A percentile compares a stretch with the other conserved stretches of the same genome.
These are phyloP conservation scores for Leccinum imitatum DNA, from an alignment of 768 basidiomycete species.

Conservation along the genomic window DNA sequence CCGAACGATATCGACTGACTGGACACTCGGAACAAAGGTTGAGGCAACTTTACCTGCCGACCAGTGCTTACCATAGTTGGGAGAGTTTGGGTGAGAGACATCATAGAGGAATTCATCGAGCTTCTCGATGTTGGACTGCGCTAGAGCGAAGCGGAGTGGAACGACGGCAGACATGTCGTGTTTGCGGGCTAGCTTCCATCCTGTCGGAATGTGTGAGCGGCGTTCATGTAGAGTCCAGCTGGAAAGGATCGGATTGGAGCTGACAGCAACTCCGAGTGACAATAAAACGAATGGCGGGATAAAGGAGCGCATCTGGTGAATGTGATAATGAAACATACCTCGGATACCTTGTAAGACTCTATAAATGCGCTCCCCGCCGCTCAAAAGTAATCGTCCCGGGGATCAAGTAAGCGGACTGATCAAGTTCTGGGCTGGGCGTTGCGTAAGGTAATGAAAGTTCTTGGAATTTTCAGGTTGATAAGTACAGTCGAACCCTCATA, in stretches of 20 bases:
- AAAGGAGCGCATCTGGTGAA: constrained; percentile 17
- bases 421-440: too few species aligned
- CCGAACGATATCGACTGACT: constrained; percentile 38
- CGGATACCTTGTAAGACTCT: too few species aligned
- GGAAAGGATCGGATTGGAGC: constrained; percentile 7
- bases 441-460: too few species aligned
- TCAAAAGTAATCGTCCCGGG: too few species aligned
- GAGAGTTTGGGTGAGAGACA: constrained; percentile 44
- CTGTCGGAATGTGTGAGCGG: constrained; percentile 38
- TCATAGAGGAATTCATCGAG: constrained; percentile 42
- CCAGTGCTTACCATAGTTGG: constrained; percentile 48
- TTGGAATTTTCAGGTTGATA: too few species aligned
- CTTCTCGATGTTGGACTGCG: constrained; percentile 40
- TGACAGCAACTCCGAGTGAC: constrained; percentile 15
- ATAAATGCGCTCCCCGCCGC: too few species aligned
- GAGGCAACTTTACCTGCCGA: constrained; percentile 37
- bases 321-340: background rate
- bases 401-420: too few species aligned
- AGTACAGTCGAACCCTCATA: too few species aligned
- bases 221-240: constrained; percentile 16
- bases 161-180: constrained; percentile 33
- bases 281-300: constrained; percentile 23
- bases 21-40: constrained; percentile 40
- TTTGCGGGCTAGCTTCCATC: constrained; percentile 36
- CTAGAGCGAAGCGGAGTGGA: constrained; percentile 47